phyloP scores from a whole-genome alignment of 495 filamentous ascomycete genomes.

The Recurvomyces mirabilis region DNA sequence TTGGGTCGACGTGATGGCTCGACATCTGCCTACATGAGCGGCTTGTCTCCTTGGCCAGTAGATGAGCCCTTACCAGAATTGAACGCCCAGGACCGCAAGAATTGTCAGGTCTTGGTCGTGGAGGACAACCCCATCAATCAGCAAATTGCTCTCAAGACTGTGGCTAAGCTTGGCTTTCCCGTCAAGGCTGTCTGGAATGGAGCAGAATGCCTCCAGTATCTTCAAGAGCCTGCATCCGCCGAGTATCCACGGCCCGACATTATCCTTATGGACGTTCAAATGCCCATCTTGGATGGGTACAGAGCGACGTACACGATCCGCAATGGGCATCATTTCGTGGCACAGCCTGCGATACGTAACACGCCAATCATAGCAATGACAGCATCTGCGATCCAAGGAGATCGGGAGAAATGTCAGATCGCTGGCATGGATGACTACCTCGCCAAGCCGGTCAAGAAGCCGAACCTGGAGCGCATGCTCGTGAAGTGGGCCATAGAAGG shows the following conservation, averaged over 20 bases:
- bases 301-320: constrained; percentile 61
- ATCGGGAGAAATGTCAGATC: constrained; percentile 61
- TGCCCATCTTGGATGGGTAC: constrained; percentile 75
- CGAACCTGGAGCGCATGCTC: constrained; percentile 61
- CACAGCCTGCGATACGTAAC: constrained; percentile 35
- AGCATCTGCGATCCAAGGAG: constrained; percentile 69
- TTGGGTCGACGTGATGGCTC: constrained; percentile 28
- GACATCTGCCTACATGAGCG: background rate
- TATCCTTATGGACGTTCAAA: constrained; percentile 79
- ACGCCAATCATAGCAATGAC: constrained; percentile 76
- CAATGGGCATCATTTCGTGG: constrained; percentile 45
- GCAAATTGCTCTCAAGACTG: constrained; percentile 60
- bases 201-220: constrained; percentile 61
- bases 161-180: constrained; percentile 63
- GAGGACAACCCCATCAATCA: constrained; percentile 67
- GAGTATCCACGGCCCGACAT: constrained; percentile 50
- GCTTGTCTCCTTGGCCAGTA: background rate
- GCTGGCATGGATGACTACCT: constrained; percentile 83
- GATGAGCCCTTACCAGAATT: constrained; percentile 22
- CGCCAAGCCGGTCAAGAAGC: constrained; percentile 61
- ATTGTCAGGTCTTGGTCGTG: constrained; percentile 56
- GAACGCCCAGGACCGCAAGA: constrained; percentile 38
- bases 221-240: constrained; percentile 24
- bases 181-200: constrained; percentile 65
- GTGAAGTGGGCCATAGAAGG: constrained; percentile 35